Percentiles rank a stretch among this genome's conserved stretches.
These are phyloP conservation scores for Cordyceps cicadae DNA, from an alignment of 2,329 filamentous ascomycete species.

Conservation along the genomic window DNA sequence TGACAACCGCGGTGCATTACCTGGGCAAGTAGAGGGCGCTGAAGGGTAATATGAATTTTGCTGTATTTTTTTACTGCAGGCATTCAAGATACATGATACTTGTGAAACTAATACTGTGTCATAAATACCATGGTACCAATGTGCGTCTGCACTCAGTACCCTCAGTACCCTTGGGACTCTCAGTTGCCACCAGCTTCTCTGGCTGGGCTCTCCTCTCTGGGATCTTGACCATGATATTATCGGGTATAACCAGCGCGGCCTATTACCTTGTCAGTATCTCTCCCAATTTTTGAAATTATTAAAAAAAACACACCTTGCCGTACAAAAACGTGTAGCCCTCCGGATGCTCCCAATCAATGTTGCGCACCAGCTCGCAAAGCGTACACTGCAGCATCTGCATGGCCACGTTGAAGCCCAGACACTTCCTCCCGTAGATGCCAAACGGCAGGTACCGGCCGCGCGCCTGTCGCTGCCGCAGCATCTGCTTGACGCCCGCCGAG, in stretches of 20 bases:
- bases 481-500: not conserved
- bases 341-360: conserved; percentile 3
- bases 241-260: not conserved
- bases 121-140: no score
- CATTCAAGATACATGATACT: no score
- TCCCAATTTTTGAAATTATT: accelerated
- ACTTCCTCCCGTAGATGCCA: not conserved
- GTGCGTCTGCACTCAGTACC: no score
- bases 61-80: no score
- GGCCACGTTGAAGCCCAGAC: not conserved
- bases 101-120: no score
- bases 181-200: not conserved
- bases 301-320: not conserved
- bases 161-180: not conserved
- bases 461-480: conserved; percentile 2
- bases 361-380: conserved; percentile 3
- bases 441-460: conserved; percentile 3
- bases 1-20: no score
- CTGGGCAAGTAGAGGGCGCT: no score
- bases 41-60: no score
- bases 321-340: conserved; percentile 1
- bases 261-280: not conserved
- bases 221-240: not conserved
- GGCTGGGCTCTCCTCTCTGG: not conserved
- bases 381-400: conserved; percentile 1